Evolutionary conservation across 768 basidiomycete species (phyloP), one percentile per base, ranked within the genome.

Genomic region (Cystobasidium tubakii): DNA sequence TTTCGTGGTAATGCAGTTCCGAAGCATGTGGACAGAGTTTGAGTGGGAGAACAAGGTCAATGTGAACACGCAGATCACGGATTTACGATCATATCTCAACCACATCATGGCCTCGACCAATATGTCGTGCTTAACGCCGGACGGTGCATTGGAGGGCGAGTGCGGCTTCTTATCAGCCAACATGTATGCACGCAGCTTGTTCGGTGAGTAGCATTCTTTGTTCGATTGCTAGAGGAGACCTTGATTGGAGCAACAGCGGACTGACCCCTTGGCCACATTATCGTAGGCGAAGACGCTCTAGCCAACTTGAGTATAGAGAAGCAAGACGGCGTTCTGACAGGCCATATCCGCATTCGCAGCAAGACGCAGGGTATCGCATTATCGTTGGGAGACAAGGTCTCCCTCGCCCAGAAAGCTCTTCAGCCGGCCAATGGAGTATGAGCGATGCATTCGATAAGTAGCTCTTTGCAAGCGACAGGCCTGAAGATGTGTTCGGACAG

Each of bases 1-100:
- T 27, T 42, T 60, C 63, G 21, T 23, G n/a, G n/a, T n/a, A n/a
- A n/a, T 75, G 17, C 78, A 94, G 90, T 95, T 95, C 87, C 87
- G 95, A 36, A 91, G 87, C 81, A 95, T 95, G 92, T 96, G 95
- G 95, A 99, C 94, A 31, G 96, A 98, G 82, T 99, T 99, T 79
- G 95, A 99, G 81, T 99, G 95, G 95, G 95, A 99, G 85, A 99
- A 99, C 83, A 87, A 94, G 78, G 95, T 98, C 70, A 97, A 97
- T 79, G 91, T 97, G 69, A 88, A 88, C 76, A 90, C 88, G 57
- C 82, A 87, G 27, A 87, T 94, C 81, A 86, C 88, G 89, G 91
- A 83, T 78, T 90, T 86, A 3, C 75, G 75, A 21, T 34, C 42
- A 12, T 79, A 96, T 84, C 86, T 99, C 73, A 85, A 89, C 73